phyloP scores from a whole-genome alignment of 805 yeast genomes.

The Debaryomyces castellii region DNA sequence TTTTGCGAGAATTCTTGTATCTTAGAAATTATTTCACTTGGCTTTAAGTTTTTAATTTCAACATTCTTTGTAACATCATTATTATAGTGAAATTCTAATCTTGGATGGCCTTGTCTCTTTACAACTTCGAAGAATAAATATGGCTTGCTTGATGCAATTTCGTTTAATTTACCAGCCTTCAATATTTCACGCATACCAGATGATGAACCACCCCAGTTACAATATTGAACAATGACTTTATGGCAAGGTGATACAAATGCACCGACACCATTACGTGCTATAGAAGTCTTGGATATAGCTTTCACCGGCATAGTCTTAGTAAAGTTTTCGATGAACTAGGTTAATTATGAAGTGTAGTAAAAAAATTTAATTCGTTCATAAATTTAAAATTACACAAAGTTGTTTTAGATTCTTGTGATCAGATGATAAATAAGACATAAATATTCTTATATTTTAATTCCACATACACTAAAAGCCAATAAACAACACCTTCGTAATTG shows the following conservation, averaged over 20 bases:
- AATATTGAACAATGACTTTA: constrained; percentile 72
- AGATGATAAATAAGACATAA: too few relatives aligned
- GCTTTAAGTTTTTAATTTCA: constrained; percentile 72
- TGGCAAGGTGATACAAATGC: constrained; percentile 75
- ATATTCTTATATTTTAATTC: too few relatives aligned
- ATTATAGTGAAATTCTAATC: constrained; percentile 42
- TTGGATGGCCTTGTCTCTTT: constrained; percentile 82
- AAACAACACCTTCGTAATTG: too few relatives aligned
- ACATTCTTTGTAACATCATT: constrained; percentile 50
- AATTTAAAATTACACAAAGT: background rate
- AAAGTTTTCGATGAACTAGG: background rate
- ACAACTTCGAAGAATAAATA: constrained; percentile 69
- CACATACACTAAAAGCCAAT: too few relatives aligned
- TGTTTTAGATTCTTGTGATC: too few relatives aligned
- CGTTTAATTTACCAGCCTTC: constrained; percentile 45
- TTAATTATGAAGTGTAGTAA: background rate
- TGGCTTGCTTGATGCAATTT: constrained; percentile 60
- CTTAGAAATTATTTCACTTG: constrained; percentile 62
- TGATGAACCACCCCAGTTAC: constrained; percentile 96
- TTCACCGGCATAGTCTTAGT: constrained; percentile 49
- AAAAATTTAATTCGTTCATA: background rate
- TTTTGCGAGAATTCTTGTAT: constrained; percentile 63
- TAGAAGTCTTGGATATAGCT: constrained; percentile 57
- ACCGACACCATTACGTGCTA: constrained; percentile 74
- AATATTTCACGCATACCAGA: constrained; percentile 76